A percentile compares a stretch with the other conserved stretches of the same genome.
phyloP scores from a whole-genome alignment of 2,329 filamentous ascomycete genomes.

The Aspergillus glaucus region DNA sequence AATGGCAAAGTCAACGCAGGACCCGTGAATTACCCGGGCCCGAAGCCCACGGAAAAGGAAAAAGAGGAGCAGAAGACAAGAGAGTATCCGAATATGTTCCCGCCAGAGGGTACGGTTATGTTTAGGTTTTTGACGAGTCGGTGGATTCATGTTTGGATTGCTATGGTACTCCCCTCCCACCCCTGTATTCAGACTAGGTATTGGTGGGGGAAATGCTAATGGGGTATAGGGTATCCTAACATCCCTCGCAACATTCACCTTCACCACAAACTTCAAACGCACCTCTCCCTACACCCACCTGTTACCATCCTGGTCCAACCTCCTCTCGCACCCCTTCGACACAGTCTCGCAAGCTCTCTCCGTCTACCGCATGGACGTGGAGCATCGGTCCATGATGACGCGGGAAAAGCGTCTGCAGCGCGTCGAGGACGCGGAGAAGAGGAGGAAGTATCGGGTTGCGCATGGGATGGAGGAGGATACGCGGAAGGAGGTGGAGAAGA shows the following conservation, averaged over 20 bases:
- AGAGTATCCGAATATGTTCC: constrained; percentile 84
- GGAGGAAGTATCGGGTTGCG: constrained; percentile 74
- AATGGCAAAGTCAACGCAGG: constrained; percentile 19
- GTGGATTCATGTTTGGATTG: constrained; percentile 72
- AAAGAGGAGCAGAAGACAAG: constrained; percentile 58
- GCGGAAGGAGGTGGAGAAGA: constrained; percentile 29
- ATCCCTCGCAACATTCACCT: constrained; percentile 64
- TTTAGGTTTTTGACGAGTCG: constrained; percentile 78
- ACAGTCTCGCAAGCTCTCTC: constrained; percentile 61
- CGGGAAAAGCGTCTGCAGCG: constrained; percentile 65
- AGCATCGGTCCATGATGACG: constrained; percentile 62
- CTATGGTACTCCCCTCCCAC: constrained; percentile 56
- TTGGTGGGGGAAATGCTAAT: constrained; percentile 5
- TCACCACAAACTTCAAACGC: constrained; percentile 69
- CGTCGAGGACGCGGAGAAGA: constrained; percentile 81
- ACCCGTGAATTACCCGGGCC: constrained; percentile 66
- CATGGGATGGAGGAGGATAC: constrained; percentile 65
- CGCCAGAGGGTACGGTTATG: constrained; percentile 72
- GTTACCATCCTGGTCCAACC: constrained; percentile 63
- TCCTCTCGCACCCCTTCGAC: constrained; percentile 62
- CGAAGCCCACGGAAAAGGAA: constrained; percentile 61
- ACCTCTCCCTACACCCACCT: constrained; percentile 75
- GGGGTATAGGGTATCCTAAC: constrained; percentile 56
- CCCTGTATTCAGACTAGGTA: constrained; percentile 9
- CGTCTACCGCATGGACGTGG: constrained; percentile 70